phyloP scores from a whole-genome alignment of 2,329 filamentous ascomycete genomes.

The Cryphonectria radicalis region DNA sequence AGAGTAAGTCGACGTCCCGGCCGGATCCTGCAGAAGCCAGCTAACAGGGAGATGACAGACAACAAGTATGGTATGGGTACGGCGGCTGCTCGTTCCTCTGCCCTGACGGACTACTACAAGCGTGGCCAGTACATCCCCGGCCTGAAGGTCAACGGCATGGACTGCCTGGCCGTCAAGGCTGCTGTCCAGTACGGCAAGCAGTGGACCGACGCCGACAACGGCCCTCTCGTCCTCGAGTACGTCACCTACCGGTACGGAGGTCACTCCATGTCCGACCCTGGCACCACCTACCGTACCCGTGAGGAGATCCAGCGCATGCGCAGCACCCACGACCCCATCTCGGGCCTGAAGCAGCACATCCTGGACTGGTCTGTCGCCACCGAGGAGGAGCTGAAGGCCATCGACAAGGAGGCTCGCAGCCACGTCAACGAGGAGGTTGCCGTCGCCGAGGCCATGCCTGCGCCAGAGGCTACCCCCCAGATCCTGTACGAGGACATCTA shows the following conservation, averaged over 20 bases:
- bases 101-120: slow-evolving; percentile 99
- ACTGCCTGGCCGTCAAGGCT: slow-evolving; percentile 96
- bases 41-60: slow-evolving; percentile 60
- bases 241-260: slow-evolving; percentile 99
- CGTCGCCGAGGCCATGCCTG: slow-evolving; percentile 83
- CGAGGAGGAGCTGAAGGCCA: slow-evolving; percentile 93
- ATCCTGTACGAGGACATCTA: slow-evolving; percentile 98
- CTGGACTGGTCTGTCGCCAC: slow-evolving; percentile 90
- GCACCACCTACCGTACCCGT: slow-evolving; percentile 98
- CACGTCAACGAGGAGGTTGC: slow-evolving; percentile 90
- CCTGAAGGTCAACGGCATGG: slow-evolving; percentile 99
- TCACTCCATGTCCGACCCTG: slow-evolving; percentile 99
- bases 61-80: slow-evolving; percentile 99
- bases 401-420: slow-evolving; percentile 91
- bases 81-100: slow-evolving; percentile 88
- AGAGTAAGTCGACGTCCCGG: slow-evolving; percentile 71
- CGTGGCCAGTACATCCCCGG: slow-evolving; percentile 99
- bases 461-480: slow-evolving; percentile 76
- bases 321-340: slow-evolving; percentile 97
- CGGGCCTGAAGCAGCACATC: slow-evolving; percentile 96
- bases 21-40: not conserved
- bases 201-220: slow-evolving; percentile 80
- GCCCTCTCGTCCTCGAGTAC: slow-evolving; percentile 95
- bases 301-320: slow-evolving; percentile 99
- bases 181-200: slow-evolving; percentile 94